Evolutionary conservation across 495 filamentous ascomycete species (phyloP).

Genomic region (Hypoxylon subgilvum): DNA sequence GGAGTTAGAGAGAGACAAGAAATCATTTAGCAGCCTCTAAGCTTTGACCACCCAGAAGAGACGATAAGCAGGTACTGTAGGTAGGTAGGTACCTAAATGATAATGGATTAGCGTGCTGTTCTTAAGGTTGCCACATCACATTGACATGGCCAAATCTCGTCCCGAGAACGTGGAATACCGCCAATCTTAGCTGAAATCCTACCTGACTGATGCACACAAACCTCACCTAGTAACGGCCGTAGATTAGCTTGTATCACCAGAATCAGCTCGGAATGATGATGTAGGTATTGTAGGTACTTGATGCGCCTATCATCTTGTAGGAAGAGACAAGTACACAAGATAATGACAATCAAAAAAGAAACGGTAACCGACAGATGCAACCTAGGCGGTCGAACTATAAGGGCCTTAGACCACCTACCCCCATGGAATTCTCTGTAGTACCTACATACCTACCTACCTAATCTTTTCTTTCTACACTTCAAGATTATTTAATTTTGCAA

Average conservation of each 20-base stretch:
- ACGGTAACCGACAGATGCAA: conserved; percentile 11
- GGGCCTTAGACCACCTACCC: too few relatives aligned
- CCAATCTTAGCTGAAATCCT: conserved; percentile 25
- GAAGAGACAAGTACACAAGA: conserved; percentile 5
- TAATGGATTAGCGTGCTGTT: conserved; percentile 12
- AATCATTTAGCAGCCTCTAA: background rate
- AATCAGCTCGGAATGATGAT: background rate
- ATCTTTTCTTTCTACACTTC: too few relatives aligned
- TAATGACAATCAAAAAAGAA: conserved; percentile 14
- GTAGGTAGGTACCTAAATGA: conserved; percentile 13
- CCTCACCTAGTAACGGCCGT: conserved; percentile 24
- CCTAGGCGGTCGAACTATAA: conserved; percentile 9
- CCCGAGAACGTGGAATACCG: conserved; percentile 26
- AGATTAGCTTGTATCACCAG: conserved; percentile 29
- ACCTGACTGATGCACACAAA: conserved; percentile 3
- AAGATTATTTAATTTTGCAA: too few relatives aligned
- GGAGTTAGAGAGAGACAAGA: too few relatives aligned
- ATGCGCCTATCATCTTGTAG: conserved; percentile 2
- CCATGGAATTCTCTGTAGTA: too few relatives aligned
- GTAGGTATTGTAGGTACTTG: conserved; percentile 4
- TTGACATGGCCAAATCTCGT: conserved; percentile 16
- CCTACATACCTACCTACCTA: background rate
- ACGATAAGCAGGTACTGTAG: background rate
- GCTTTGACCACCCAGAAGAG: conserved; percentile 12
- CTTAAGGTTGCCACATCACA: conserved; percentile 10